Percentiles rank a stretch among this genome's conserved stretches.
Evolutionary conservation across 768 basidiomycete species (phyloP).

Genomic region (Suillus decipiens): DNA sequence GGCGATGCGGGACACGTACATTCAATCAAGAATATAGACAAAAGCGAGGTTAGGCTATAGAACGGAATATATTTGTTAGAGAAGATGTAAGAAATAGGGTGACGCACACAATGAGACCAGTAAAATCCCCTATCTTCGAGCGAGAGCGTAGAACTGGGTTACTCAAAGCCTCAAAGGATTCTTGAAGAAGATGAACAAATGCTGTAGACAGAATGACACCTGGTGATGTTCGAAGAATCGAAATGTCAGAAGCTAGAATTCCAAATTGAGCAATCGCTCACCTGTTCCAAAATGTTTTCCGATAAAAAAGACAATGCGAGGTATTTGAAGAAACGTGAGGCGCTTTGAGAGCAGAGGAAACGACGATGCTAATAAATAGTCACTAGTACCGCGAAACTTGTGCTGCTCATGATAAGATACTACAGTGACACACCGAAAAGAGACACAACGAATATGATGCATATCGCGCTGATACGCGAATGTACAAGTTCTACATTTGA

Average conservation of each 20-base stretch:
- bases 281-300: slow-evolving; percentile 88
- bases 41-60: slow-evolving; percentile 58
- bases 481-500: background rate
- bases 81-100: background rate
- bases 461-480: slow-evolving; percentile 38
- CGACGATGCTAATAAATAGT: slow-evolving; percentile 55
- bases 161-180: slow-evolving; percentile 65
- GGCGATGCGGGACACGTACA: slow-evolving; percentile 47
- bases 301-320: slow-evolving; percentile 73
- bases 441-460: slow-evolving; percentile 59
- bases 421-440: slow-evolving; percentile 57
- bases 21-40: slow-evolving; percentile 78
- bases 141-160: slow-evolving; percentile 44
- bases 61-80: slow-evolving; percentile 1
- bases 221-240: slow-evolving; percentile 23
- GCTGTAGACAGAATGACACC: slow-evolving; percentile 84
- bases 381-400: slow-evolving; percentile 1
- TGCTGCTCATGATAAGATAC: slow-evolving; percentile 4
- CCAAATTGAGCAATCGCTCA: slow-evolving; percentile 21
- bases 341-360: slow-evolving; percentile 69
- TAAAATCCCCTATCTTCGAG: slow-evolving; percentile 57
- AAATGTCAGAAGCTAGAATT: background rate
- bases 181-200: slow-evolving; percentile 79
- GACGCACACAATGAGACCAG: slow-evolving; percentile 75
- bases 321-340: slow-evolving; percentile 56